Base-by-base conservation (phyloP, 805 yeast genomes). In the Kurtzmaniella cleridarum region DNA sequence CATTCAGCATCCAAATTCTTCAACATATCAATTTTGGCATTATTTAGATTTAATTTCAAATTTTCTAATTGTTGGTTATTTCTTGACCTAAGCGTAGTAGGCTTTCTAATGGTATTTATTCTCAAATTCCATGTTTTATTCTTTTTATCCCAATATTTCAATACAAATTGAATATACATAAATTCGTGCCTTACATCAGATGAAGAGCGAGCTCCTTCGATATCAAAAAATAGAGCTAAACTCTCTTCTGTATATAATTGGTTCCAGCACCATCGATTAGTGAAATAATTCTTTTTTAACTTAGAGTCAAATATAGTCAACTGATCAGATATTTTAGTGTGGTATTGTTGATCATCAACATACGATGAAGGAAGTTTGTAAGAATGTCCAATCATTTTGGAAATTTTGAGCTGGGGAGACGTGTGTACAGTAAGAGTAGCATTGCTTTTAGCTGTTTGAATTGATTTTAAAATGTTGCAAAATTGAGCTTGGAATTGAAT, bases 231-330 rank as follows among this genome's bases (percentile, higher is more conserved):
- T 5, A 68, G 13, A 0, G 64, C 56, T 18, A 59, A 20, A 1
- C 66, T 51, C 17, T 59, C 63, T 11, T 40, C 34, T 1, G 29
- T 13, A 1, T 15, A 5, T n/a, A 64, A 36, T 12, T 35, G 32
- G 33, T 59, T 60, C 36, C 66, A 51, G 18, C 41, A 41, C 72
- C 73, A 66, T 35, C 48, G 49, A 41, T 69, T 69, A 5, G 75
- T 69, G 41, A 65, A 60, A 5, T 62, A 53, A 33, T 50, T 52
- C 41, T 56, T 58, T 30, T 54, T 55, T 23, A 55, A 49, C 5
- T 62, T 46, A 1, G 65, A 53, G 39, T 66, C 71, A 42, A 53
- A 66, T 13, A 43, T 41, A 7, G 57, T 51, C 5, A 62, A 33
- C 6, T 51, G 49, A 43, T 66, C 73, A 3, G 69, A 59, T 1